phyloP scores from a whole-genome alignment of 2,329 filamentous ascomycete species.

The Beauveria caledonica region DNA sequence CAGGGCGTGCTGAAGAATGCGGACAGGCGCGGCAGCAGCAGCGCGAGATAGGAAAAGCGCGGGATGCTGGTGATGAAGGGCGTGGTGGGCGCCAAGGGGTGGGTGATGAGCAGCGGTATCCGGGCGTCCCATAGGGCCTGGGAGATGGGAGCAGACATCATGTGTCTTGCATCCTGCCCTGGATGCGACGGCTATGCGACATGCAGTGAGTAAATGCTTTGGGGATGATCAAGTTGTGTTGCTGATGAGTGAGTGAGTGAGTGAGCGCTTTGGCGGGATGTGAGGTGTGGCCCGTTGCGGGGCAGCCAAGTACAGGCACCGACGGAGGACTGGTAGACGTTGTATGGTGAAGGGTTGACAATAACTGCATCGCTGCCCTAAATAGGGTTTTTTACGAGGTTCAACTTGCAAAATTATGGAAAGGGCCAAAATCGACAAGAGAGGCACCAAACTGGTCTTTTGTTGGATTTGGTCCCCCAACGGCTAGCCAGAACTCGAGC shows the following conservation, averaged over 20 bases:
- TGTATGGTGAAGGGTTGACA: no score
- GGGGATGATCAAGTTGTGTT: not conserved
- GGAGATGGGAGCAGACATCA: slow-evolving; percentile 25
- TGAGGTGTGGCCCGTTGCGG: no score
- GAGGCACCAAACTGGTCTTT: no score
- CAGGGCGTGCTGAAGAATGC: slow-evolving; percentile 45
- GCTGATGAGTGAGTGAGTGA: not conserved
- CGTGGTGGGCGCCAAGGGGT: slow-evolving; percentile 35
- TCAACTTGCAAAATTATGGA: no score
- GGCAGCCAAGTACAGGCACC: no score
- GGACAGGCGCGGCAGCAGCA: slow-evolving; percentile 46
- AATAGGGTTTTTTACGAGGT: no score
- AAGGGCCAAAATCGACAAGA: no score
- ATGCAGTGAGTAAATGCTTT: not conserved
- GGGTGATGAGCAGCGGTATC: slow-evolving; percentile 47
- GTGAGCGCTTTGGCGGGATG: not conserved
- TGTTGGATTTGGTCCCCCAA: no score
- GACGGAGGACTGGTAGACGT: no score
- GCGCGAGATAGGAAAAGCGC: slow-evolving; percentile 51
- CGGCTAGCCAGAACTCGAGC: no score
- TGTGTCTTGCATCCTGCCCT: slow-evolving; percentile 3
- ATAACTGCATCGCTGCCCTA: no score
- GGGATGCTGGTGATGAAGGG: slow-evolving; percentile 48
- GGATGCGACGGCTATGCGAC: no score
- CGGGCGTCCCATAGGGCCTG: slow-evolving; percentile 46